Conservation (phyloP, 2,329 filamentous ascomycete species). For the Verticillium longisporum region DNA sequence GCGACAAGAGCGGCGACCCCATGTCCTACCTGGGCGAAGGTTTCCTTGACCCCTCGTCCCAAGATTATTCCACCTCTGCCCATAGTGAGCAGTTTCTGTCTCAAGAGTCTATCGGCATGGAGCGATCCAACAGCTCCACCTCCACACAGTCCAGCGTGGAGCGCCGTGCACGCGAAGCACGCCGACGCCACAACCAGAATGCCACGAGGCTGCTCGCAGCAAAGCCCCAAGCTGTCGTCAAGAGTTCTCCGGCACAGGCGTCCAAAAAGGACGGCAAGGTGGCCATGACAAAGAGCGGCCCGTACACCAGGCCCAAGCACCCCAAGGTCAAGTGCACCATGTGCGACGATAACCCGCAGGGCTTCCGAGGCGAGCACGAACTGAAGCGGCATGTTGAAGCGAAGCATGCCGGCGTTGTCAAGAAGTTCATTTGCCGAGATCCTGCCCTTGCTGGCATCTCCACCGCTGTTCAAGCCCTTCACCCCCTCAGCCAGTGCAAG, state of each 20-base stretch:
- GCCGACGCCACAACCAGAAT: conserved; percentile 37
- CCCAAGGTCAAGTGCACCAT: conserved; percentile 63
- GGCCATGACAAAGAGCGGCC: conserved; percentile 30
- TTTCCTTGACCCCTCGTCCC: conserved; percentile 15
- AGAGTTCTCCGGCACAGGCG: conserved; percentile 13
- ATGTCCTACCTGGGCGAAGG: conserved; percentile 32
- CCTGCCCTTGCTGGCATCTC: conserved; percentile 33
- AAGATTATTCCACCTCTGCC: conserved; percentile 22
- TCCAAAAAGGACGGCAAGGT: conserved; percentile 35
- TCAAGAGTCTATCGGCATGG: conserved; percentile 30
- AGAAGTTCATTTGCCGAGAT: conserved; percentile 53
- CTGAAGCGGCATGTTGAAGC: conserved; percentile 59
- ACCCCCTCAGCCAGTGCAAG: conserved; percentile 74
- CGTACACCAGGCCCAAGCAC: conserved; percentile 57
- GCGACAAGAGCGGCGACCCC: conserved; percentile 24
- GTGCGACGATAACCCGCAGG: conserved; percentile 67
- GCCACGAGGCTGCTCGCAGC: conserved; percentile 35
- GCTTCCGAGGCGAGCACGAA: conserved; percentile 84
- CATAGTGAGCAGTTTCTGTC: conserved; percentile 20
- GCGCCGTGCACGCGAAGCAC: conserved; percentile 39
- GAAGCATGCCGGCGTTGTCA: conserved; percentile 54
- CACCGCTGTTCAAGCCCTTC: conserved; percentile 43
- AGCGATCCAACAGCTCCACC: conserved; percentile 38
- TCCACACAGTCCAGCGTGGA: conserved; percentile 37
- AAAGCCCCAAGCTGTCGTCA: conserved; percentile 29